These are phyloP conservation scores for Colletotrichum nymphaeae DNA, from an alignment of 2,329 filamentous ascomycete genomes.

Conservation along the genomic window DNA sequence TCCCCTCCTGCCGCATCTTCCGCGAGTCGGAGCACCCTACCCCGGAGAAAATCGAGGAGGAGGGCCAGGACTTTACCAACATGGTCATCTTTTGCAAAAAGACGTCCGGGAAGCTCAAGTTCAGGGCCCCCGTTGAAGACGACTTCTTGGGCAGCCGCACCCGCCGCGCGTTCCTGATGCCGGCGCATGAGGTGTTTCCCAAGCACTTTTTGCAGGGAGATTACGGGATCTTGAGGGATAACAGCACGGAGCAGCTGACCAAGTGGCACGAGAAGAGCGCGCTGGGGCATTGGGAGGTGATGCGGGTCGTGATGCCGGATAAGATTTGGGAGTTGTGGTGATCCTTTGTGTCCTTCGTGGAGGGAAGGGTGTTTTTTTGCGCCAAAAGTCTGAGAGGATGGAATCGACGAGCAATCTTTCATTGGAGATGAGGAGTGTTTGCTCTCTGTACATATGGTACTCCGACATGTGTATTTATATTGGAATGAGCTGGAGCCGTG, in stretches of 20 bases:
- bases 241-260: slow-evolving; percentile 74
- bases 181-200: slow-evolving; percentile 75
- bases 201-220: slow-evolving; percentile 58
- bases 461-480: neutral
- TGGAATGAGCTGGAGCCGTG: neutral
- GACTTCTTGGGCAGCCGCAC: slow-evolving; percentile 82
- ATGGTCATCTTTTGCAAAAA: slow-evolving; percentile 96
- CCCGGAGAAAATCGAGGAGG: slow-evolving; percentile 56
- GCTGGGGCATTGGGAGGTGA: slow-evolving; percentile 89
- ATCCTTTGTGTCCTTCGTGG: slow-evolving; percentile 36
- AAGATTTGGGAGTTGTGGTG: slow-evolving; percentile 91
- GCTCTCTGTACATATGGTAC: slow-evolving; percentile 1
- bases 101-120: slow-evolving; percentile 63
- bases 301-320: slow-evolving; percentile 84
- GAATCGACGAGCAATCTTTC: neutral
- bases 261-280: slow-evolving; percentile 82
- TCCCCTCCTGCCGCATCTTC: slow-evolving; percentile 92
- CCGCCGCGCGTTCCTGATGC: slow-evolving; percentile 76
- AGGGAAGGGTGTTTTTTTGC: too few species aligned
- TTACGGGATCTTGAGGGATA: slow-evolving; percentile 67
- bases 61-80: slow-evolving; percentile 84
- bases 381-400: neutral
- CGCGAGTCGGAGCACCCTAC: slow-evolving; percentile 75
- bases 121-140: slow-evolving; percentile 70
- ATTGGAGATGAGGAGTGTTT: neutral